Conservation (phyloP, 768 basidiomycete species). For the Russula compacta region DNA sequence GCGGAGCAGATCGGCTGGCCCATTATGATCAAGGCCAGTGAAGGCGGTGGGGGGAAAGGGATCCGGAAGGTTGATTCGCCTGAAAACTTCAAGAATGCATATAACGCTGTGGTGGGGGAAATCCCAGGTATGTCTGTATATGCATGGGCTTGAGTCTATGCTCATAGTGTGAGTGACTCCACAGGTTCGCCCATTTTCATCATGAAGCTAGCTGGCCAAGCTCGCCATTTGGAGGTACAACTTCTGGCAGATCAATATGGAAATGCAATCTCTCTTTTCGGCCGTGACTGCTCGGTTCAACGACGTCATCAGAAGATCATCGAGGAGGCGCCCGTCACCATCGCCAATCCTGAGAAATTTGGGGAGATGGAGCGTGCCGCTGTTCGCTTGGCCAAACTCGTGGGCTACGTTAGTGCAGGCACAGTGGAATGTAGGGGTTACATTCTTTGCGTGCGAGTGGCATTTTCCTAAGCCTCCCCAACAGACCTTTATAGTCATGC, state of each 20-base stretch:
- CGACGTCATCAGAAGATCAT: conserved; percentile 99
- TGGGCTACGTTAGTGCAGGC: conserved; percentile 97
- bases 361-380: conserved; percentile 99
- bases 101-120: conserved; percentile 87
- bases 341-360: conserved; percentile 85
- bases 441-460: conserved; percentile 3
- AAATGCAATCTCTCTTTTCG: conserved; percentile 97
- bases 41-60: conserved; percentile 98
- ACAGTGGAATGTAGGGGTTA: conserved; percentile 82
- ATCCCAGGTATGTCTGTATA: conserved; percentile 68
- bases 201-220: conserved; percentile 98
- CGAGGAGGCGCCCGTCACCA: conserved; percentile 98
- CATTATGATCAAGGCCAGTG: conserved; percentile 99
- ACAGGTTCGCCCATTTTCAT: conserved; percentile 96
- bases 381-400: conserved; percentile 97
- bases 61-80: conserved; percentile 87
- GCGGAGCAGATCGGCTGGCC: conserved; percentile 92
- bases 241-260: conserved; percentile 98
- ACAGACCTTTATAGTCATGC: conserved; percentile 89
- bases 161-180: conserved; percentile 7
- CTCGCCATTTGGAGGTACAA: conserved; percentile 96
- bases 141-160: conserved; percentile 7
- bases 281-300: conserved; percentile 98
- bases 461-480: conserved; percentile 6
- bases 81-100: conserved; percentile 90